Evolutionary conservation across 345 rosid genomes (phyloP), one percentile per base, ranked within the genome.

Genomic region (Microthlaspi erraticum): DNA sequence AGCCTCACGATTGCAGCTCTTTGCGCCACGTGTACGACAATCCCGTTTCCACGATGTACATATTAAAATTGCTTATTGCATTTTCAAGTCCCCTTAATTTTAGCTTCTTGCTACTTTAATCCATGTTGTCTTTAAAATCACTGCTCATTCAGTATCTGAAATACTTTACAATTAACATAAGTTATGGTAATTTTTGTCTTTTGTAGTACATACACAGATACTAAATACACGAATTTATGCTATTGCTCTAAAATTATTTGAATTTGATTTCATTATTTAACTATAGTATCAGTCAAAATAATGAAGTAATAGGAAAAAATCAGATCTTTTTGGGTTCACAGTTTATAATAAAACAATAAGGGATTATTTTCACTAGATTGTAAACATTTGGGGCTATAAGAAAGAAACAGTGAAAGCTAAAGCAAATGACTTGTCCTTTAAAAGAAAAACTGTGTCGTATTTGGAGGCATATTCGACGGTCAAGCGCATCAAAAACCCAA

Each of bases 381-480:
- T 45, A 17, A 23, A 10, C 8, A 0, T 34, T 20, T 44, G 0
- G 17, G 57, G 66, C n/a, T 50, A 19, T 16, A 14, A 2, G 46
- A 5, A 9, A 20, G 4, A 57, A 38, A 12, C 7, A 7, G 8
- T 3, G 8, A 9, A 6, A 4, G 1, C 37, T 0, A 48, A 56
- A 70, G 50, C 60, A 0, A 2, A 48, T 56, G 64, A 31, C 49
- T 11, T 10, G 3, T 26, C 29, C 4, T 26, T 26, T 26, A 26
- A 26, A 26, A 26, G 29, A 26, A 26, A 26, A 54, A 36, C 33
- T 33, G 68, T 37, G 54, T 54, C 64, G 56, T 55, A 32, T 44
- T 17, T 14, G 36, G 51, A 73, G 66, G 77, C 64, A 73, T 44
- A 73, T 65, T 73, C 77, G 52, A 18, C 60, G 43, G 60, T 56